Evolutionary conservation across 805 yeast genomes (phyloP).

Genomic region (Candida suzukii): DNA sequence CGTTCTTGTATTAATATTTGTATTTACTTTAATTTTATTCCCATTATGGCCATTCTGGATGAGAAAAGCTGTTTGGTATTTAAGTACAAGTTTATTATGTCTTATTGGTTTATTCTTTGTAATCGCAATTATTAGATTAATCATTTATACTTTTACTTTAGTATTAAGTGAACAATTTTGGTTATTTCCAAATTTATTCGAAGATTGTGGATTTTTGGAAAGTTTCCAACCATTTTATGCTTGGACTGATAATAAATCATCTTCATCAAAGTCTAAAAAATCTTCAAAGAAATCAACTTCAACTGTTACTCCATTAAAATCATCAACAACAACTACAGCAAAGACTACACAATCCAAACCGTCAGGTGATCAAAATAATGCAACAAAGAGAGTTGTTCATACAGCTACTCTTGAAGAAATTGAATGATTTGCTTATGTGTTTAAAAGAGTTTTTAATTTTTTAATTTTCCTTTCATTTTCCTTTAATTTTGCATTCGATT

Average conservation of each 20-base stretch:
- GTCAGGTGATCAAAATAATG: background rate
- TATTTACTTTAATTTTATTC: constrained; percentile 64
- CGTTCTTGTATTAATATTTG: constrained; percentile 55
- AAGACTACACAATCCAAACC: background rate
- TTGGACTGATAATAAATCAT: constrained; percentile 43
- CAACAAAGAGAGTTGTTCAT: background rate
- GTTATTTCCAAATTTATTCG: constrained; percentile 94
- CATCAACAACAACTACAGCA: background rate
- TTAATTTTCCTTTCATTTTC: too few relatives aligned
- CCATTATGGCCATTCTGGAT: constrained; percentile 93
- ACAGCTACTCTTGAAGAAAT: background rate
- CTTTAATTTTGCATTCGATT: too few relatives aligned
- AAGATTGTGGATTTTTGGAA: constrained; percentile 88
- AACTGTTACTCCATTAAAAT: background rate
- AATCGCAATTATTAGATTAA: constrained; percentile 71
- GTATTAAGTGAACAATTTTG: constrained; percentile 74
- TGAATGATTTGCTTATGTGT: background rate
- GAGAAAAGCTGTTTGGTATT: constrained; percentile 87
- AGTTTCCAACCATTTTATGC: constrained; percentile 87
- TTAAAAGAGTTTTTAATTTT: too few relatives aligned
- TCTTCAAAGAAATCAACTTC: constrained; percentile 1
- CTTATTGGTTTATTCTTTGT: constrained; percentile 69
- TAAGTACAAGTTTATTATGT: constrained; percentile 71
- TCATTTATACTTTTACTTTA: constrained; percentile 56
- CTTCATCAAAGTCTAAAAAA: constrained; percentile 6